Evolutionary conservation across 176 grass and related monocot species (phyloP).

Genomic region (Elymus sibiricus): DNA sequence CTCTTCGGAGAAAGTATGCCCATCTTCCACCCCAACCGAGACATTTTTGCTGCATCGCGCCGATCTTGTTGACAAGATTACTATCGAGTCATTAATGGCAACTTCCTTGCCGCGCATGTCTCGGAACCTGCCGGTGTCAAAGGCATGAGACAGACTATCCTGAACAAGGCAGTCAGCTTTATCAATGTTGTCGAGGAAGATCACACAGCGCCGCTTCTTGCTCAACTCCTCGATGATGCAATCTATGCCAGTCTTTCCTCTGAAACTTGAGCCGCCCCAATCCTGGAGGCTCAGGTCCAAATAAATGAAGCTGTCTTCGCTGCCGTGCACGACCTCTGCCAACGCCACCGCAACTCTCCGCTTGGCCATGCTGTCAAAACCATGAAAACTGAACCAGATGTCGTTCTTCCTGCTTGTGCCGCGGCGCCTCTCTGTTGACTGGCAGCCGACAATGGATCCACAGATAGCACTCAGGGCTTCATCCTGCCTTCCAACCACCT

Average conservation of each 20-base stretch:
- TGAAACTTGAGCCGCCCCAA: slow-evolving; percentile 37
- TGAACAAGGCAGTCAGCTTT: slow-evolving; percentile 68
- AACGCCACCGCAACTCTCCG: slow-evolving; percentile 56
- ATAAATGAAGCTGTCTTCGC: slow-evolving; percentile 63
- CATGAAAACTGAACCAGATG: slow-evolving; percentile 88
- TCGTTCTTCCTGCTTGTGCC: slow-evolving; percentile 57
- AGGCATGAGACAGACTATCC: slow-evolving; percentile 44
- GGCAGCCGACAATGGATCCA: slow-evolving; percentile 41
- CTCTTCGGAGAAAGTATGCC: slow-evolving; percentile 52
- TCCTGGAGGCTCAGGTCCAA: slow-evolving; percentile 63
- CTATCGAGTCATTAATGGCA: slow-evolving; percentile 54
- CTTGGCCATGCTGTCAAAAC: slow-evolving; percentile 66
- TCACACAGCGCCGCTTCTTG: slow-evolving; percentile 52
- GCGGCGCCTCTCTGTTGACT: slow-evolving; percentile 27
- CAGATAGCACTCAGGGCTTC: slow-evolving; percentile 69
- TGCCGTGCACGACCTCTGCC: slow-evolving; percentile 61
- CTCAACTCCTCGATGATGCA: slow-evolving; percentile 66
- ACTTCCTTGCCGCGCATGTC: slow-evolving; percentile 49
- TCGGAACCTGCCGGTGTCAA: slow-evolving; percentile 53
- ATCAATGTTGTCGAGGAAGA: slow-evolving; percentile 82
- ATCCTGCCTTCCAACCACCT: slow-evolving; percentile 80
- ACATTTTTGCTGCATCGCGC: slow-evolving; percentile 11
- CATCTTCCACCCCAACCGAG: slow-evolving; percentile 31
- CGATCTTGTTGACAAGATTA: slow-evolving; percentile 59
- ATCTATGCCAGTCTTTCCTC: slow-evolving; percentile 74